Conservation (phyloP, 2,329 filamentous ascomycete species). For the Penicillium fuscoglaucum region DNA sequence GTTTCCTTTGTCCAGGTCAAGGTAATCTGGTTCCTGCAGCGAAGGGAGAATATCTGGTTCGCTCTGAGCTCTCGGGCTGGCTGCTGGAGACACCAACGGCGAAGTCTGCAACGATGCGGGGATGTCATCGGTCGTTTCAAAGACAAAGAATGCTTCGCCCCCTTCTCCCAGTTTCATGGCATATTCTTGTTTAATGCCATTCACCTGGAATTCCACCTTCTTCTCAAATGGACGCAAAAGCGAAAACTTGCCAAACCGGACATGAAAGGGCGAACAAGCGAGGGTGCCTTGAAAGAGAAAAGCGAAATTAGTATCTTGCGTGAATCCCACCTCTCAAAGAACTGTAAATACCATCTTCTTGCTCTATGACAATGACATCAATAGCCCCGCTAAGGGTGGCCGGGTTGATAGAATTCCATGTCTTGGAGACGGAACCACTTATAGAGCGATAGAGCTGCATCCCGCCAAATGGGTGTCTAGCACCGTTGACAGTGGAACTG, state of each 20-base stretch:
- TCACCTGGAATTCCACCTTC: conserved; percentile 97
- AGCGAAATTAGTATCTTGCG: conserved; percentile 6
- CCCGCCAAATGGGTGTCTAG: conserved; percentile 33
- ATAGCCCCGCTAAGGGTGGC: conserved; percentile 96
- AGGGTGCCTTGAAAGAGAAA: conserved; percentile 55
- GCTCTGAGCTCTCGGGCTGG: conserved; percentile 63
- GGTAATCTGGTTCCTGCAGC: conserved; percentile 52
- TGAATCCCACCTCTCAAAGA: neutral
- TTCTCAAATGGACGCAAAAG: conserved; percentile 93
- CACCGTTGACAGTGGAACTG: conserved; percentile 16
- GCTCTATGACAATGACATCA: conserved; percentile 97
- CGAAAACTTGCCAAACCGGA: conserved; percentile 98
- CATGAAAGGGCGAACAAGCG: conserved; percentile 94
- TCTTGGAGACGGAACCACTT: conserved; percentile 92
- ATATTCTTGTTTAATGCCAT: conserved; percentile 86
- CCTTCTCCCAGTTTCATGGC: conserved; percentile 98
- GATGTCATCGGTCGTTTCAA: conserved; percentile 88
- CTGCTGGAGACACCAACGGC: conserved; percentile 84
- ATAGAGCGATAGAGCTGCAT: conserved; percentile 99
- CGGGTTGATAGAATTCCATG: conserved; percentile 99
- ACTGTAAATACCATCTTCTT: conserved; percentile 71
- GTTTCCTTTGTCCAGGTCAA: conserved; percentile 45
- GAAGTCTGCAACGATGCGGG: conserved; percentile 94
- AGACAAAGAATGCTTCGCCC: conserved; percentile 98
- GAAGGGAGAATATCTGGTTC: conserved; percentile 34